Base-by-base conservation (phyloP, 1,284 basidiomycete genomes). In the Malassezia restricta region DNA sequence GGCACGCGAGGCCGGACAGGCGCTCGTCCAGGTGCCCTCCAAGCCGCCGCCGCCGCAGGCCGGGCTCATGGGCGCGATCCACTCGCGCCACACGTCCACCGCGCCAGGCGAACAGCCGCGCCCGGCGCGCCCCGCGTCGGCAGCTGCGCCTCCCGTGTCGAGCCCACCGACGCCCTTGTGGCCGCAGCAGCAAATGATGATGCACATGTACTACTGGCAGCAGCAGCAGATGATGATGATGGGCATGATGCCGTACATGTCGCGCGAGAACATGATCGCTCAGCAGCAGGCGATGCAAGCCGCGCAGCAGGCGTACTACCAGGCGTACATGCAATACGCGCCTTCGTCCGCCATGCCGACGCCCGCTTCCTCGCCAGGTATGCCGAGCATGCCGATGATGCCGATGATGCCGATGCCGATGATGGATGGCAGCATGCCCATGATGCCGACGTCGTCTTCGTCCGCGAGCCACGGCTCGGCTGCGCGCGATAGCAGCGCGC, bases 1-100 rank as follows among this genome's bases (percentile, higher is more conserved):
- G 73, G 92, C 92, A 6, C 80, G 91, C 41, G 88, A 91, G 74
- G 82, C 79, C 7, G 94, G 94, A 32, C 83, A 82, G 28, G 86
- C 87, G 8, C 79, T 98, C 51, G 84, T 98, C 75, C 91, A 91
- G 69, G 87, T 98, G 17, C 87, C 87, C 5, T 82, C 83, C 70
- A 94, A 94, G 74, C 89, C 91, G 0, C 89, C 88, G 4, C 88
- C 89, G 1, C 92, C 94, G 8, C 88, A 94, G 74, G 88, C 87
- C 32, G 94, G 94, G 35, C 80, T 98, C 33, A 81, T 98, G 42
- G 92, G 92, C 20, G 91, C 91, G 2, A 91, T 98, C 64, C 89
- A 88, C 27, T 87, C 85, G 15, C 89, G 94, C 74, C 90, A 98
- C 87, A 51, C 24, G 48, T 20, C n/a, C 4, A 1, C 77, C 98